A percentile compares a stretch with the other conserved stretches of the same genome.
Evolutionary conservation across 73 alveolate species (phyloP).

Genomic region (Breviolum minutum): DNA sequence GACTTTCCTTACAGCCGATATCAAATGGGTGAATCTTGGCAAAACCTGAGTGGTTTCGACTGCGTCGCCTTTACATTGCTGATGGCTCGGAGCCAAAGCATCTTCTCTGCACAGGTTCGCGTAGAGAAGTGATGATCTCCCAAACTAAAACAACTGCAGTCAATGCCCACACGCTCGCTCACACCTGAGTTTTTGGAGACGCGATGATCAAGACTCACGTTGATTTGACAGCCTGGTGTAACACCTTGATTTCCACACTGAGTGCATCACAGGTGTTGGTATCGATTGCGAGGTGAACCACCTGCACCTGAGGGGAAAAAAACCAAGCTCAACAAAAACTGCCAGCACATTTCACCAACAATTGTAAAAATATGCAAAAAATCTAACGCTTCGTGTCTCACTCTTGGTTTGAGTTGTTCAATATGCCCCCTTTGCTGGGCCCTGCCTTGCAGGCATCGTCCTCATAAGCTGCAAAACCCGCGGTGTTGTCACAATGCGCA

Average conservation of each 20-base stretch:
- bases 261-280: conserved; percentile 58
- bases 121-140: conserved; percentile 63
- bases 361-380: not conserved
- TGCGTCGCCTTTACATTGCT: conserved; percentile 87
- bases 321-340: not conserved
- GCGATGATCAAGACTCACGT: too few species aligned
- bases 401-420: too few species aligned
- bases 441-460: conserved; percentile 89
- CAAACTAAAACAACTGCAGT: conserved; percentile 90
- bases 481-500: conserved; percentile 86
- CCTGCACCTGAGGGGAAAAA: conserved; percentile 49
- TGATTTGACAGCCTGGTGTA: not conserved
- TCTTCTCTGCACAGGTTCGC: conserved; percentile 94
- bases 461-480: conserved; percentile 89
- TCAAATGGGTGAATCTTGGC: too few species aligned
- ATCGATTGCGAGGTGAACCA: conserved; percentile 85
- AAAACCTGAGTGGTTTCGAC: not conserved
- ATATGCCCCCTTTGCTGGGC: not conserved
- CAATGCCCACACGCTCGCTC: conserved; percentile 94
- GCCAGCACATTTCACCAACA: not conserved
- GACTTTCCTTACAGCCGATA: too few species aligned
- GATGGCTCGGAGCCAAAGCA: conserved; percentile 95
- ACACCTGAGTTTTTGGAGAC: conserved; percentile 39
- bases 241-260: too few species aligned
- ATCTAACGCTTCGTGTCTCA: not conserved